Percentiles rank a stretch among this genome's conserved stretches.
Evolutionary conservation across 305 asterid genomes (phyloP).

Genomic region (Rubia tinctorum): DNA sequence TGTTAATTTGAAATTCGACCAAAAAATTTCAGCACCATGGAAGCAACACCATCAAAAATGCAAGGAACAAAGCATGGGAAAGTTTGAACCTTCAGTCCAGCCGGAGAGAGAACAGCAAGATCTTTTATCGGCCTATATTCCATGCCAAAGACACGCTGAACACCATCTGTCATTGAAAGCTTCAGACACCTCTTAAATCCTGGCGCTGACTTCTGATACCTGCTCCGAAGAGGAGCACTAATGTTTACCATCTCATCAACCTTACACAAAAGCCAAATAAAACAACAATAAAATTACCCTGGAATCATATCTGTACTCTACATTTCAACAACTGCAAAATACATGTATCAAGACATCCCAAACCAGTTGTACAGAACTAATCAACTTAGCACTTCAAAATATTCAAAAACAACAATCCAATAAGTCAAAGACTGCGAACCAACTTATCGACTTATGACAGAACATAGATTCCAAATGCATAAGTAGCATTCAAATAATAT

Average conservation of each 20-base stretch:
- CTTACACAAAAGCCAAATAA: conserved; percentile 29
- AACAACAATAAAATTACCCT: neutral
- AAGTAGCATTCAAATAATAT: neutral
- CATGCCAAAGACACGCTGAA: conserved; percentile 90
- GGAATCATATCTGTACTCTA: neutral
- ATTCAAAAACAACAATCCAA: neutral
- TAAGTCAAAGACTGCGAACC: neutral
- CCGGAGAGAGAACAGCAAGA: conserved; percentile 63
- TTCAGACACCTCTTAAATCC: conserved; percentile 92
- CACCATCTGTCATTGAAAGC: conserved; percentile 92
- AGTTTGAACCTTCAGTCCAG: conserved; percentile 74
- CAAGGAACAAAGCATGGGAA: conserved; percentile 11
- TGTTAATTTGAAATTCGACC: neutral
- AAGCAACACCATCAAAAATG: conserved; percentile 17
- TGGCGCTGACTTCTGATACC: conserved; percentile 69
- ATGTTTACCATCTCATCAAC: conserved; percentile 93
- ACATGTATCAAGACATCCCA: neutral
- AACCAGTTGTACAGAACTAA: neutral
- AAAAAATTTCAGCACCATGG: neutral
- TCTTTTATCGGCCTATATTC: conserved; percentile 87
- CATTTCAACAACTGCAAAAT: neutral
- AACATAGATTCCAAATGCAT: neutral
- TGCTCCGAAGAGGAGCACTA: conserved; percentile 67
- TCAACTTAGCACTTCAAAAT: neutral
- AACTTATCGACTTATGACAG: neutral